Conservation (phyloP, 352 stramenopile genomes). For the Stephanocyclus meneghinianus region DNA sequence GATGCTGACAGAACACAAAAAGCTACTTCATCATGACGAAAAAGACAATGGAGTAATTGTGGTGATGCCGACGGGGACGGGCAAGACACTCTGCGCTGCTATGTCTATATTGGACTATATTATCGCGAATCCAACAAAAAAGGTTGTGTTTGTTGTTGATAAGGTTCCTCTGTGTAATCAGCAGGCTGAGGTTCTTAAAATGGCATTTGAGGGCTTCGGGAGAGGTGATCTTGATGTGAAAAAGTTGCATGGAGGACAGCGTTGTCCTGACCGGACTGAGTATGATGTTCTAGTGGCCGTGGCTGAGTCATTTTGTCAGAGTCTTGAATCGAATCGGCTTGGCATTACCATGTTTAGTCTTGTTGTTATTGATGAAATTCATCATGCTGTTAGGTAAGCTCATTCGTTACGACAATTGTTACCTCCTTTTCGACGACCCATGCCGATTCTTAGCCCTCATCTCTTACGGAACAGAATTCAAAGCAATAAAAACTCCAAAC, state of each 20-base stretch:
- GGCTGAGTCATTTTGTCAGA: background rate
- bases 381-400: conserved; percentile 4
- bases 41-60: conserved; percentile 2
- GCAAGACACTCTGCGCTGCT: conserved; percentile 1
- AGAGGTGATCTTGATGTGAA: background rate
- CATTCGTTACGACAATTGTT: no score
- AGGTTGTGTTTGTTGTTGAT: background rate
- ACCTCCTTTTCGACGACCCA: background rate
- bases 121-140: conserved; percentile 4
- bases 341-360: background rate
- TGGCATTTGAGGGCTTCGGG: background rate
- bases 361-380: conserved; percentile 7
- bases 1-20: background rate
- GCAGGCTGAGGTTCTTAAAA: background rate
- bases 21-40: background rate
- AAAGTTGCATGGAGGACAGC: background rate
- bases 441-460: background rate
- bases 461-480: background rate
- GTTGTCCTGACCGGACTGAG: background rate
- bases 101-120: conserved; percentile 4
- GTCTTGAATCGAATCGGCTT: background rate
- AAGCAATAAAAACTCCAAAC: background rate
- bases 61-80: conserved; percentile 1
- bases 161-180: background rate
- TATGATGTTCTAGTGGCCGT: conserved; percentile 4